Conservation (phyloP, 2,329 filamentous ascomycete genomes). For the Aspergillus brasiliensis region DNA sequence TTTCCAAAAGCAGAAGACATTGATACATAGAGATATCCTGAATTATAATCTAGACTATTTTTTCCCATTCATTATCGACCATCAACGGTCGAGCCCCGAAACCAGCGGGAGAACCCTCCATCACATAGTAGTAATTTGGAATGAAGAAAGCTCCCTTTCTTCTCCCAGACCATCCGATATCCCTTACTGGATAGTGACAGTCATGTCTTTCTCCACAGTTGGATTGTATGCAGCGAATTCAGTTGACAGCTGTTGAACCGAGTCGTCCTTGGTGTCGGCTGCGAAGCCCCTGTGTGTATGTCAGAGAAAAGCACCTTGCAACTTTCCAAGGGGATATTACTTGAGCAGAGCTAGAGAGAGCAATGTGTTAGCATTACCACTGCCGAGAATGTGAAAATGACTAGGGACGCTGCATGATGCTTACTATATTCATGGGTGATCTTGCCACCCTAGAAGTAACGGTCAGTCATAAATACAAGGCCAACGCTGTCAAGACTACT, state of each 20-base stretch:
- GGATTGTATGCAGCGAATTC: conserved; percentile 64
- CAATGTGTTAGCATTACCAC: conserved; percentile 7
- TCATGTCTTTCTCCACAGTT: conserved; percentile 74
- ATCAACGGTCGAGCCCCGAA: not conserved
- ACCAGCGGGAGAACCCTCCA: conserved; percentile 9
- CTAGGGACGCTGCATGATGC: conserved; percentile 31
- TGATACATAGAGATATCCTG: not conserved
- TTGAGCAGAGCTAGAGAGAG: conserved; percentile 43
- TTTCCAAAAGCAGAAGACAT: not conserved
- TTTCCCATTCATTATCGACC: not conserved
- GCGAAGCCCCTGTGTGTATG: conserved; percentile 68
- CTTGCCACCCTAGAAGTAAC: conserved; percentile 57
- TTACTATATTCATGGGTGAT: conserved; percentile 82
- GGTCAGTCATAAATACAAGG: conserved; percentile 15
- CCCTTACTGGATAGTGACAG: conserved; percentile 54
- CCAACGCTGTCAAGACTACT: not conserved
- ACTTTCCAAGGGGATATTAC: conserved; percentile 31
- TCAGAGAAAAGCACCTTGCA: not conserved
- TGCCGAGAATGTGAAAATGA: not conserved
- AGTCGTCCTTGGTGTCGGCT: conserved; percentile 69
- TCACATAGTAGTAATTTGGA: not conserved
- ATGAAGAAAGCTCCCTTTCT: not conserved
- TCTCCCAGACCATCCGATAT: not conserved
- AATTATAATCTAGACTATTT: not conserved
- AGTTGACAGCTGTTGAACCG: conserved; percentile 67